These are phyloP conservation scores for Blastocystis sp. DNA, from an alignment of 352 stramenopile species.

Conservation along the genomic window DNA sequence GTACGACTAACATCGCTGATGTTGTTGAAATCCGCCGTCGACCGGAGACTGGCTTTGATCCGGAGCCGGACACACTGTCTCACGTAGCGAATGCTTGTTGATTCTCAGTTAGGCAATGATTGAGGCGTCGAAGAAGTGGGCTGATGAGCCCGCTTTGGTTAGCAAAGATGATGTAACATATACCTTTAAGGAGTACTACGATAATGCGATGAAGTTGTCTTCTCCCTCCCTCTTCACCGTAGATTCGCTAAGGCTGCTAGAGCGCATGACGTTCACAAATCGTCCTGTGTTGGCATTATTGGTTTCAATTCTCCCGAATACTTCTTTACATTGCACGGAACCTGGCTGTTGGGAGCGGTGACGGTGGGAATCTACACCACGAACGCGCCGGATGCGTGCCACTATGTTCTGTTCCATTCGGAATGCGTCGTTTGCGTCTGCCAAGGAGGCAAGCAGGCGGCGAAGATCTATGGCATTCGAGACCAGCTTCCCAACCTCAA, in stretches of 20 bases:
- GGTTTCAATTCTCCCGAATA: conserved; percentile 81
- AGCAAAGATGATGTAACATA: conserved; percentile 52
- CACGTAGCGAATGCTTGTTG: neutral
- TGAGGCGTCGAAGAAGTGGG: conserved; percentile 36
- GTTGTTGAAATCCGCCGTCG: conserved; percentile 35
- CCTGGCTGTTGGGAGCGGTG: conserved; percentile 79
- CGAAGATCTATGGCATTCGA: conserved; percentile 79
- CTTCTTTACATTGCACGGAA: conserved; percentile 78
- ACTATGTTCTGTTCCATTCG: conserved; percentile 84
- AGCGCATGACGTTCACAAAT: conserved; percentile 67
- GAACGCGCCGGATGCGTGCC: conserved; percentile 75
- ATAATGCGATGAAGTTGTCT: conserved; percentile 25
- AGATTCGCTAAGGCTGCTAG: conserved; percentile 71
- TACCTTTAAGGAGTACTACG: conserved; percentile 53
- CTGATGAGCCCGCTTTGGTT: conserved; percentile 38
- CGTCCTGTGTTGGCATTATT: conserved; percentile 74
- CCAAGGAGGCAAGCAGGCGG: conserved; percentile 79
- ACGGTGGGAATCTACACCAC: conserved; percentile 87
- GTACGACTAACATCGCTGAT: conserved; percentile 35
- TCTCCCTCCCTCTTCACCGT: conserved; percentile 36
- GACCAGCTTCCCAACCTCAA: conserved; percentile 79
- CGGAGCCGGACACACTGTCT: conserved; percentile 37
- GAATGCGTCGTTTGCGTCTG: conserved; percentile 79
- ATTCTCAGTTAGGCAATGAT: conserved; percentile 6
- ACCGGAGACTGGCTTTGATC: conserved; percentile 54